Percentiles rank a stretch among this genome's conserved stretches.
Evolutionary conservation across 2,329 filamentous ascomycete species (phyloP).

Genomic region (Rhytidhysteron rufulum): DNA sequence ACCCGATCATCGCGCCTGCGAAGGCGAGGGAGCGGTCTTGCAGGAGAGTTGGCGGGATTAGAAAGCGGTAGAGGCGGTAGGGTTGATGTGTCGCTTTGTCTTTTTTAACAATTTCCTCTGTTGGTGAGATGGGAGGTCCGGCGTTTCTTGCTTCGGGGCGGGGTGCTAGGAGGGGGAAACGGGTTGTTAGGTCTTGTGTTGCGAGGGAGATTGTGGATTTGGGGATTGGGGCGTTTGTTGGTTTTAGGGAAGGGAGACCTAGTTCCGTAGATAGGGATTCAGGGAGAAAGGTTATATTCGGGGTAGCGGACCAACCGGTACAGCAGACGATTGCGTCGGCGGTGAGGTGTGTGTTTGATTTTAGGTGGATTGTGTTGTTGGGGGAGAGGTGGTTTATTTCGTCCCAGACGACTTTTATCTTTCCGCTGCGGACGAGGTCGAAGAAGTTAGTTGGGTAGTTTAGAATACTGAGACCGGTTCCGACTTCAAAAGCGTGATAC

Average conservation of each 20-base stretch:
- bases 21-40: conserved; percentile 34
- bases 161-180: conserved; percentile 15
- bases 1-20: conserved; percentile 33
- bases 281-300: conserved; percentile 48
- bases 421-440: conserved; percentile 51
- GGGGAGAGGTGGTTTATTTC: conserved; percentile 50
- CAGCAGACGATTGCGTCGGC: conserved; percentile 53
- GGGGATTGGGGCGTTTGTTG: conserved; percentile 28
- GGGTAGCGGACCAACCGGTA: conserved; percentile 55
- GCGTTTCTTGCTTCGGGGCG: conserved; percentile 17
- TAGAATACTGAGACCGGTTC: conserved; percentile 55
- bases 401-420: conserved; percentile 53
- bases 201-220: conserved; percentile 28
- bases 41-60: conserved; percentile 33
- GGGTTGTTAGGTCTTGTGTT: conserved; percentile 10
- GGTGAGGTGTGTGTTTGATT: conserved; percentile 41
- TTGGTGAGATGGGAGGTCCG: conserved; percentile 15
- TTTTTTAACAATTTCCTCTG: background rate
- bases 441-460: conserved; percentile 59
- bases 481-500: conserved; percentile 49
- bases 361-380: conserved; percentile 44
- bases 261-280: conserved; percentile 41
- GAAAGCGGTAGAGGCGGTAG: conserved; percentile 42
- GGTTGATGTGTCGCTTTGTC: conserved; percentile 13
- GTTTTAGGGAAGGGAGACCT: conserved; percentile 41